Evolutionary conservation across 768 basidiomycete species (phyloP), one percentile per base, ranked within the genome.

Genomic region (Lanmaoa rubissima): DNA sequence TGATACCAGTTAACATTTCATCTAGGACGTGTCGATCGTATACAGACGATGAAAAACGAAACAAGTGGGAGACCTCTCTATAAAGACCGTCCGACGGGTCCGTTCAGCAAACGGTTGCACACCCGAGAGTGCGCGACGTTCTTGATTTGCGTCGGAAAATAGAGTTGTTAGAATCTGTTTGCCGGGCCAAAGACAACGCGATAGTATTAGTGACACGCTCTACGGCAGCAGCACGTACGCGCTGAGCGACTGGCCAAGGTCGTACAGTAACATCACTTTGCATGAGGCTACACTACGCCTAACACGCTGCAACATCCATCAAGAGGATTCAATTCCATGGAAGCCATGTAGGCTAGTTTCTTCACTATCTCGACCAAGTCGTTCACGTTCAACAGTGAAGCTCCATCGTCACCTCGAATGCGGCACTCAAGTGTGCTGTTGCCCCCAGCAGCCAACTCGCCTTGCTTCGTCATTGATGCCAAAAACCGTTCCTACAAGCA

Each of bases 401-500:
- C 57, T 16, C 69, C 68, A 13, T 48, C 59, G 7, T 38, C 9
- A 5, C 39, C 45, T 16, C 50, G 57, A 8, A 64, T 61, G 24
- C 74, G 76, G 34, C 55, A 43, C 55, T 11, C 64, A 64, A 75
- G 73, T 16, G 60, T 61, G 4, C 41, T 74, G 17, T 47, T 76
- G 8, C 62, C 73, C 6, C 62, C 70, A 34, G 54, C 74, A 3
- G 41, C 53, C 43, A 64, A 48, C 40, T 67, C 69, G 28, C 74
- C 74, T 3, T 78, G 75, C 35, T 83, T 82, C 70, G 44, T 69
- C n/a, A 73, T 83, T 53, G 73, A 74, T 43, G 53, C 67, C 13
- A 66, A 65, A n/a, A 76, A 79, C 64, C 76, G 75, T 58, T 81
- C 81, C 12, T 88, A 86, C 73, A 81, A 73, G 61, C 80, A 87